Conservation (phyloP, 139 green algal species). For the Chlamydomonas sp. region DNA sequence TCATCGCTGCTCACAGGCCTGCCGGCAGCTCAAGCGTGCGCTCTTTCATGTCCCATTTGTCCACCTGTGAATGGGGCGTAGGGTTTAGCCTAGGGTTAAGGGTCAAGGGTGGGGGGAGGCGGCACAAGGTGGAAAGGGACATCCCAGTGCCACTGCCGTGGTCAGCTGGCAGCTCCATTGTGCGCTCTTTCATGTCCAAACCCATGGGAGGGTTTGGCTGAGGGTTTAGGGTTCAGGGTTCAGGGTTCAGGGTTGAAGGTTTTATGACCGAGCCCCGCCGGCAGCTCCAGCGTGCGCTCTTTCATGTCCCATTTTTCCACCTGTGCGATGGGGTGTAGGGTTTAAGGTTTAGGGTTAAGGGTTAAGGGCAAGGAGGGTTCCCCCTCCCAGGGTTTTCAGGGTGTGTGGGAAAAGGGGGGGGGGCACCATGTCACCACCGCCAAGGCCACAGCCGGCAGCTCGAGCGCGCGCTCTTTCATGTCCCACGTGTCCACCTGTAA, state of each 20-base stretch:
- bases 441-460: not conserved
- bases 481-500: conserved; percentile 39
- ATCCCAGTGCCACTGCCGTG: no score
- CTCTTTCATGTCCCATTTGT: conserved; percentile 33
- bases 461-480: conserved; percentile 1
- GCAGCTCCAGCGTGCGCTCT: conserved; percentile 33
- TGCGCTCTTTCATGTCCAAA: no score
- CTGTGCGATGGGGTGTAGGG: conserved; percentile 14
- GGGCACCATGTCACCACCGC: not conserved
- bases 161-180: no score
- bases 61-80: conserved; percentile 19
- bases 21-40: not conserved
- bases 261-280: conserved; percentile 36
- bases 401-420: no score
- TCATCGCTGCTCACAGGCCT: not conserved
- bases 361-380: no score
- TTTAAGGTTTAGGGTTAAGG: no score
- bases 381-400: not conserved
- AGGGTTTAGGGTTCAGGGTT: no score
- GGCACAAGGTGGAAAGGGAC: no score
- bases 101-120: no score
- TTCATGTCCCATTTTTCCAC: conserved; percentile 40
- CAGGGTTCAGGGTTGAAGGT: no score
- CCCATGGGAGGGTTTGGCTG: no score
- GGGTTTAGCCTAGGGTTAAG: no score